Conservation (phyloP, 2,329 filamentous ascomycete species). For the Septoria petroselini region DNA sequence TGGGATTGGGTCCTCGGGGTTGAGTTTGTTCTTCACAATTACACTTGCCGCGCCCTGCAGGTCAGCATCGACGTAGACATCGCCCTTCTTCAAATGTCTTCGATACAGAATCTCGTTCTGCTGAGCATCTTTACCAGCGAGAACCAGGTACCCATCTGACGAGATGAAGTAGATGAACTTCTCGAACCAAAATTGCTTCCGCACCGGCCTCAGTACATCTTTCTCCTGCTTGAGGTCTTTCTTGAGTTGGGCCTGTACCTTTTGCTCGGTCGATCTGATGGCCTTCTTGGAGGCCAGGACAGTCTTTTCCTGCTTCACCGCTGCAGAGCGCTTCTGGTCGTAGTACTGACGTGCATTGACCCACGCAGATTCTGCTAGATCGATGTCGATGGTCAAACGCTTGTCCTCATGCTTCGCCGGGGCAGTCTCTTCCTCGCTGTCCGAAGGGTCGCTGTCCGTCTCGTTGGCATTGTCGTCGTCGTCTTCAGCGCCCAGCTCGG, state of each 20-base stretch:
- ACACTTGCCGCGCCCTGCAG: constrained; percentile 79
- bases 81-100: constrained; percentile 79
- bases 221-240: constrained; percentile 91
- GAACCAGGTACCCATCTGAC: constrained; percentile 87
- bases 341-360: constrained; percentile 90
- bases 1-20: constrained; percentile 79
- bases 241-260: constrained; percentile 80
- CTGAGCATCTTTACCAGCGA: constrained; percentile 79
- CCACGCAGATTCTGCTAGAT: constrained; percentile 78
- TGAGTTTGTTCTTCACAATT: constrained; percentile 82
- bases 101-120: constrained; percentile 93
- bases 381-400: constrained; percentile 73
- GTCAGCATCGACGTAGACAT: constrained; percentile 89
- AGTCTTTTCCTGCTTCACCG: constrained; percentile 84
- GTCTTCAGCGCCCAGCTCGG: constrained; percentile 64
- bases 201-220: constrained; percentile 74
- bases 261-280: constrained; percentile 84
- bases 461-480: constrained; percentile 59
- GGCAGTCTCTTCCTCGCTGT: constrained; percentile 54
- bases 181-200: constrained; percentile 90
- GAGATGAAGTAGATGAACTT: constrained; percentile 96
- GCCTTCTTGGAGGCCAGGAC: constrained; percentile 75
- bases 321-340: constrained; percentile 79
- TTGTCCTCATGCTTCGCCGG: constrained; percentile 39
- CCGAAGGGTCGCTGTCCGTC: constrained; percentile 63